These are phyloP conservation scores for Botrytis medusae DNA, from an alignment of 2,329 filamentous ascomycete genomes.

Conservation along the genomic window DNA sequence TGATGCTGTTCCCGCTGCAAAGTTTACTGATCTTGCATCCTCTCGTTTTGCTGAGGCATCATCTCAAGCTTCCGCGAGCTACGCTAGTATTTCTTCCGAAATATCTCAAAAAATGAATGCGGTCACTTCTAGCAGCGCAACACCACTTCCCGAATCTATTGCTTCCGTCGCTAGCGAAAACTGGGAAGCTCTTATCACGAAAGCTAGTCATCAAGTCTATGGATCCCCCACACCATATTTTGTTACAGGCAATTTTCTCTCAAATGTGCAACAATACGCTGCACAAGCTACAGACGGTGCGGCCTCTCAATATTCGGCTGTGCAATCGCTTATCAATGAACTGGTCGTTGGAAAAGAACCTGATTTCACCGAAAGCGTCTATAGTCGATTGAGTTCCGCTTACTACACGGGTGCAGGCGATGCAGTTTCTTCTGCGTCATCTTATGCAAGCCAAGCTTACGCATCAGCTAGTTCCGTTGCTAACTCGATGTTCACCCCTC, in stretches of 20 bases:
- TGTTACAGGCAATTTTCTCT: conserved; percentile 45
- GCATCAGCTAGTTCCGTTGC: conserved; percentile 47
- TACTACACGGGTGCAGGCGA: conserved; percentile 63
- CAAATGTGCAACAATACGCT: conserved; percentile 57
- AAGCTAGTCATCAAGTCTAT: conserved; percentile 39
- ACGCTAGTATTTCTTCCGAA: conserved; percentile 61
- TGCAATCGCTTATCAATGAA: conserved; percentile 74
- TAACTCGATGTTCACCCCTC: conserved; percentile 53
- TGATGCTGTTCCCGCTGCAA: conserved; percentile 42
- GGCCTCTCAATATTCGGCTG: conserved; percentile 64
- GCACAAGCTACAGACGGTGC: conserved; percentile 62
- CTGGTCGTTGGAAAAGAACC: conserved; percentile 75
- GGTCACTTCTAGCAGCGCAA: conserved; percentile 46
- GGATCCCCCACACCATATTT: conserved; percentile 39
- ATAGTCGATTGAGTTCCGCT: conserved; percentile 67
- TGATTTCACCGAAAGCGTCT: conserved; percentile 77
- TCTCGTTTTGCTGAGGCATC: conserved; percentile 47
- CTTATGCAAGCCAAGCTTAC: conserved; percentile 50
- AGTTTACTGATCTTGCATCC: conserved; percentile 45
- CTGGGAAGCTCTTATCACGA: conserved; percentile 39
- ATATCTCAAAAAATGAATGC: conserved; percentile 39
- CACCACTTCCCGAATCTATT: conserved; percentile 52
- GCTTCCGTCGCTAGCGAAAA: conserved; percentile 48
- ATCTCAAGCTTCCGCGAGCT: conserved; percentile 46
- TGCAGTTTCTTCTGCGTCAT: conserved; percentile 50